phyloP scores from a whole-genome alignment of 306 rosid species.

The Castanea sativa region DNA sequence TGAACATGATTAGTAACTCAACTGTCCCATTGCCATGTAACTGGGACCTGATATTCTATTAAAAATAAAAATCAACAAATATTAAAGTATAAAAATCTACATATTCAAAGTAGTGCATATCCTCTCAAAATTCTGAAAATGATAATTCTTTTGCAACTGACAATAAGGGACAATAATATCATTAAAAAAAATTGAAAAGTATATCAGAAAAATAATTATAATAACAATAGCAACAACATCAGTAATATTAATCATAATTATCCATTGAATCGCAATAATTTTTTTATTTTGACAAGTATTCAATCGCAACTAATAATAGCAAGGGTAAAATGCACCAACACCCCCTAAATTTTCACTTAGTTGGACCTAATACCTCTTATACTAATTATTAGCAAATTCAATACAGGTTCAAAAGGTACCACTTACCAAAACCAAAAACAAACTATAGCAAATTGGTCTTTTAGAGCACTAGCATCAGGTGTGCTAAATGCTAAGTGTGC shows the following conservation, averaged over 20 bases:
- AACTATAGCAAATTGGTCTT: no score
- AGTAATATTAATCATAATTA: neutral
- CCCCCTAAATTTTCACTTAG: no score
- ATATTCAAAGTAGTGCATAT: neutral
- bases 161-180: neutral
- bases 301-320: neutral
- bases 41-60: neutral
- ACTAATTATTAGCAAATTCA: no score
- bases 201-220: neutral
- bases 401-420: no score
- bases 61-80: neutral
- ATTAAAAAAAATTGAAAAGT: no score
- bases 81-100: neutral
- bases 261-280: neutral
- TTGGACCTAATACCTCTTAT: no score
- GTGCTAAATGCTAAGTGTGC: no score
- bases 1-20: constrained; percentile 2
- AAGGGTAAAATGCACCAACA: no score
- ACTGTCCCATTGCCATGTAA: neutral
- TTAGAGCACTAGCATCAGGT: no score
- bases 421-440: no score
- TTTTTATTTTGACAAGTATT: no score
- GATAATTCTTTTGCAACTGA: neutral
- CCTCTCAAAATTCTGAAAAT: neutral
- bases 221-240: neutral